Base-by-base conservation (phyloP, 2,329 filamentous ascomycete species). In the Didymella glomerata region DNA sequence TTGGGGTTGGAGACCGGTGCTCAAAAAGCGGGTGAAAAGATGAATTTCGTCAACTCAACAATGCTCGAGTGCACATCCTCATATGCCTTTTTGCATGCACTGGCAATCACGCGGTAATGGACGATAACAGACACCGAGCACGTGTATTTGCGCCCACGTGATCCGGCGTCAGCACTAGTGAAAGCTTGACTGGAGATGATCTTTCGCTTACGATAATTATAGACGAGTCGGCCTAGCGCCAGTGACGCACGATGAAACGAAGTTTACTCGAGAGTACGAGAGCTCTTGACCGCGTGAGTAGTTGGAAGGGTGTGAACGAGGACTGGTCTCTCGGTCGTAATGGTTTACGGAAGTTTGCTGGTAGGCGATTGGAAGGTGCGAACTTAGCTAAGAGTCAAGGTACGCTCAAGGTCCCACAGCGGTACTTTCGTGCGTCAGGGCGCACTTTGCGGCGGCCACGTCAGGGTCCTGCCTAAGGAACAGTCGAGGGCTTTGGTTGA, bases 171-270 rank as follows among this genome's bases (percentile, higher is more conserved):
- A 38, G 24, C 30, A 36, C 42, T 48, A 55, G 34, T 32, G 20
- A 56, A 54, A 58, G 54, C 58, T 61, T 61, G 48, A 52, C 10
- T 40, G 20, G n/a, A 16, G 52, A 27, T 25, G 46, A 53, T 57
- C 53, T 28, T 30, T 57, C 58, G 38, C 57, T 48, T 38, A 53
- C 27, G 63, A 59, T 70, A 66, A 64, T 67, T 54, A 65, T 69
- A 70, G 63, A 32, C 52, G 25, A 40, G 30, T 27, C 48, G 32
- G 44, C 36, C 28, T 32, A 51, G 47, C 58, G 59, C 51, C 61
- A 62, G 58, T 64, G 61, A 69, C 57, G 62, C 65, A 67, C 54
- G 42, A 44, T 44, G 57, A 45, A 52, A 52, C 46, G 38, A 30
- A 28, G 46, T n/a, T 41, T 36, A 40, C 16, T 32, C 11, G 27